A percentile compares a stretch with the other conserved stretches of the same genome.
Evolutionary conservation across 805 yeast genomes (phyloP).

Genomic region (Candida golubevii): DNA sequence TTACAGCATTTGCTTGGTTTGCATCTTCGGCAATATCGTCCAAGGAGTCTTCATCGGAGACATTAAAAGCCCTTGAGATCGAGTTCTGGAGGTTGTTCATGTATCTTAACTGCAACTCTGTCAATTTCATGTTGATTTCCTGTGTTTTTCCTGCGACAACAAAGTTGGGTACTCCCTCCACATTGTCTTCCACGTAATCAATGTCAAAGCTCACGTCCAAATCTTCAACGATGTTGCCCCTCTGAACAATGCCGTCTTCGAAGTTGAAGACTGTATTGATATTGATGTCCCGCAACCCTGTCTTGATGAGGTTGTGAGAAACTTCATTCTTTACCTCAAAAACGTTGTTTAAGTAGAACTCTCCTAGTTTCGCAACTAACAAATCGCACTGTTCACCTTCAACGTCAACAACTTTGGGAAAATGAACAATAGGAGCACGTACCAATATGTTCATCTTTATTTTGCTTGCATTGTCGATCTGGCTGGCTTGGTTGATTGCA

Average conservation of each 20-base stretch:
- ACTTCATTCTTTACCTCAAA: conserved; percentile 35
- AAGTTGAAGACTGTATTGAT: conserved; percentile 60
- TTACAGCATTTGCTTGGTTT: conserved; percentile 53
- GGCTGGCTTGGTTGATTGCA: conserved; percentile 77
- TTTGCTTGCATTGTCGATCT: conserved; percentile 52
- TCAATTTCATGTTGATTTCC: conserved; percentile 58
- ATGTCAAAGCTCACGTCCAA: conserved; percentile 60
- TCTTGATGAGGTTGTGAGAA: conserved; percentile 50
- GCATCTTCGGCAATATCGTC: conserved; percentile 63
- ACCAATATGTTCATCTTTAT: conserved; percentile 70
- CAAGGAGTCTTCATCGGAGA: conserved; percentile 34
- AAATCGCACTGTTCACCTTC: conserved; percentile 46
- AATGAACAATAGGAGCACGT: conserved; percentile 77
- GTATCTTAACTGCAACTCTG: conserved; percentile 68
- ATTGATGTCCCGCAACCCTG: conserved; percentile 70
- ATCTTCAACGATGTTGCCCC: conserved; percentile 59
- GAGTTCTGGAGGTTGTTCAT: conserved; percentile 52
- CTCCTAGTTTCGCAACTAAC: conserved; percentile 75
- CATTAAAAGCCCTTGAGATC: conserved; percentile 50
- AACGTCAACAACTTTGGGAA: conserved; percentile 56
- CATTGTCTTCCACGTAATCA: conserved; percentile 45
- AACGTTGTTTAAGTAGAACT: conserved; percentile 62
- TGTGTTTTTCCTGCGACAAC: conserved; percentile 54
- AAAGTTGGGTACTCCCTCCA: conserved; percentile 43
- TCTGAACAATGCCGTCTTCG: conserved; percentile 42